These are phyloP conservation scores for Tuber aestivum DNA, from an alignment of 495 filamentous ascomycete species.

Conservation along the genomic window DNA sequence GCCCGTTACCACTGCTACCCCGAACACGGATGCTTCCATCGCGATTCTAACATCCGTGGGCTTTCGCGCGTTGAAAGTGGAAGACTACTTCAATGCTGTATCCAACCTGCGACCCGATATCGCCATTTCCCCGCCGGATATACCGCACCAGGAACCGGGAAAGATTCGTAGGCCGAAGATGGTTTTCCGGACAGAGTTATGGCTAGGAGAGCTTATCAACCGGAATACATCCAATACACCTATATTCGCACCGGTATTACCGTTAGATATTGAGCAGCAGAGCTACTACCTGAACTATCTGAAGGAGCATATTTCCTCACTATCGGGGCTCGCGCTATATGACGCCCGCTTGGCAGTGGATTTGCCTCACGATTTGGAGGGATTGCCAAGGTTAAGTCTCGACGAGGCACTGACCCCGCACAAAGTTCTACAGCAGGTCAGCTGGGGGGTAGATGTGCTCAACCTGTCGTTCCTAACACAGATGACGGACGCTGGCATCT, in stretches of 20 bases:
- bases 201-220: constrained; percentile 58
- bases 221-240: constrained; percentile 40
- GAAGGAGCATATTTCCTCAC: constrained; percentile 48
- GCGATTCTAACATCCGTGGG: constrained; percentile 77
- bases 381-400: constrained; percentile 68
- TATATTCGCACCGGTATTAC: constrained; percentile 76
- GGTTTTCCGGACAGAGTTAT: constrained; percentile 73
- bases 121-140: constrained; percentile 68
- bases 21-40: constrained; percentile 67
- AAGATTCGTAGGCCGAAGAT: constrained; percentile 71
- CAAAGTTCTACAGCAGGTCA: constrained; percentile 64
- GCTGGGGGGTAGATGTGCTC: constrained; percentile 72
- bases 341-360: constrained; percentile 63
- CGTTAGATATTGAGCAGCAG: constrained; percentile 67
- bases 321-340: constrained; percentile 81
- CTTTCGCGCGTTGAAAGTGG: constrained; percentile 61
- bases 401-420: constrained; percentile 63
- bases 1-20: constrained; percentile 62
- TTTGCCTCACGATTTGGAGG: constrained; percentile 53
- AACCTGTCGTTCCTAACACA: constrained; percentile 64
- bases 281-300: constrained; percentile 68
- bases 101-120: constrained; percentile 69
- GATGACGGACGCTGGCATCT: constrained; percentile 79
- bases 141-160: constrained; percentile 58
- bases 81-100: constrained; percentile 61